Evolutionary conservation across 805 yeast species (phyloP), one percentile per base, ranked within the genome.

Genomic region (Starmerella khaoyaiensis): DNA sequence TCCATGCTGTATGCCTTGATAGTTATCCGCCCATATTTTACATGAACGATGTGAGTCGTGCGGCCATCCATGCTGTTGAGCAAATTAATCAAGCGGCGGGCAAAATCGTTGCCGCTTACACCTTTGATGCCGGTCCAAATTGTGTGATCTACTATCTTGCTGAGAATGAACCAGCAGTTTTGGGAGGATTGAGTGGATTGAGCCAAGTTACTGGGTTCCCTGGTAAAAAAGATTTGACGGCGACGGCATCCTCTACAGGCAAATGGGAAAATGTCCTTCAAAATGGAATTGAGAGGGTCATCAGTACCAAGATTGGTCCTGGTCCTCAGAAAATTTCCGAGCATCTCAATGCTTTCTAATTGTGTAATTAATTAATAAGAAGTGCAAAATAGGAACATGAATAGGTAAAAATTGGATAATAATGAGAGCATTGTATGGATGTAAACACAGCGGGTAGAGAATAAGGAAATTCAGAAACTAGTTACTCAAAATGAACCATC

Each of bases 101-200:
- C 36, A 44, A 48, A 19, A 68, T 69, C 10, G 68, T 87, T 38
- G 98, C 94, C 10, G 97, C 97, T 26, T 90, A 90, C 61, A 90
- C 99, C 1, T 90, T 79, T 55, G 99, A 90, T 60, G 99, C 99
- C 22, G 99, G 99, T 56, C 98, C 99, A 60, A 90, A 90, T 61
- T 94, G 96, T 16, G 99, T 90, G 31, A 71, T 90, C 44, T 90
- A 90, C 63, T 90, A 90, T 57, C 74, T 77, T 55, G 70, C 69
- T 47, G 66, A 74, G 52, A 72, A 87, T 60, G 94, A 84, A 60
- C 50, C 61, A n/a, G 67, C 64, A 44, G 75, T 90, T 5, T 68
- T 87, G 49, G 76, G 84, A 3, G 66, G 81, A 47, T 62, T 90
- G 41, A 18, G 31, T 26, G 59, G 60, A 52, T 67, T 34, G 72